Evolutionary conservation across 192 early-diverging fungal species (phyloP).

Genomic region (Mortierella antarctica): DNA sequence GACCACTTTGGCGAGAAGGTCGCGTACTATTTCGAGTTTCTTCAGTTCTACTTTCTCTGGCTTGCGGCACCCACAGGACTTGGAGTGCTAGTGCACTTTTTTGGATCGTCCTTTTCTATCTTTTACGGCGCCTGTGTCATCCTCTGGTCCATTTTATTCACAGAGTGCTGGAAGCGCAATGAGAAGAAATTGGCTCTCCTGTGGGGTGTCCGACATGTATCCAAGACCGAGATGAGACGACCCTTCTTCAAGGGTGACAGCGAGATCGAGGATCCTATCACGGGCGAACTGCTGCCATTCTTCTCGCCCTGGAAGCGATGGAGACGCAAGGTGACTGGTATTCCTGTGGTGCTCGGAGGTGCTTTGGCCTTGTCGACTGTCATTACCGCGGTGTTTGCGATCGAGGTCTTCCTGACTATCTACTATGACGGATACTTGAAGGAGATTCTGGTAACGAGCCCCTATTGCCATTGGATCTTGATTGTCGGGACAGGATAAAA

Average conservation of each 20-base stretch:
- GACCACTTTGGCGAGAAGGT: constrained; percentile 89
- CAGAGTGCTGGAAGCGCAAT: constrained; percentile 84
- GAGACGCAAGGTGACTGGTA: constrained; percentile 63
- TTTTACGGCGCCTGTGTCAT: constrained; percentile 73
- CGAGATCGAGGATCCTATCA: constrained; percentile 68
- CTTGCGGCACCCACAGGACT: constrained; percentile 74
- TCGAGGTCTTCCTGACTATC: constrained; percentile 81
- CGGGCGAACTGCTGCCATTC: constrained; percentile 77
- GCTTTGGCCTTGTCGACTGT: constrained; percentile 69
- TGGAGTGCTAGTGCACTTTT: constrained; percentile 70
- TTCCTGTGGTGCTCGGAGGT: constrained; percentile 68
- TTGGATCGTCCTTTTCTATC: constrained; percentile 65
- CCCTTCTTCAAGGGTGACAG: constrained; percentile 76
- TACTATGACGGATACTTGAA: constrained; percentile 87
- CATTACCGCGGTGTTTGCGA: constrained; percentile 73
- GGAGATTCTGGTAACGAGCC: constrained; percentile 55
- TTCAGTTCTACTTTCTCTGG: constrained; percentile 87
- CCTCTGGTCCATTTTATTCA: constrained; percentile 75
- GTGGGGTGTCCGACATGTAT: constrained; percentile 80
- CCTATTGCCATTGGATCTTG: neutral
- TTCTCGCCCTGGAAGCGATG: constrained; percentile 80
- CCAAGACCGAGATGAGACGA: constrained; percentile 69
- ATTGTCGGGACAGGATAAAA: no score
- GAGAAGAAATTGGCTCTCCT: constrained; percentile 74
- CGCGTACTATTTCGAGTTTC: constrained; percentile 93